phyloP scores from a whole-genome alignment of 495 filamentous ascomycete species.

The Polyplosphaeria fusca region DNA sequence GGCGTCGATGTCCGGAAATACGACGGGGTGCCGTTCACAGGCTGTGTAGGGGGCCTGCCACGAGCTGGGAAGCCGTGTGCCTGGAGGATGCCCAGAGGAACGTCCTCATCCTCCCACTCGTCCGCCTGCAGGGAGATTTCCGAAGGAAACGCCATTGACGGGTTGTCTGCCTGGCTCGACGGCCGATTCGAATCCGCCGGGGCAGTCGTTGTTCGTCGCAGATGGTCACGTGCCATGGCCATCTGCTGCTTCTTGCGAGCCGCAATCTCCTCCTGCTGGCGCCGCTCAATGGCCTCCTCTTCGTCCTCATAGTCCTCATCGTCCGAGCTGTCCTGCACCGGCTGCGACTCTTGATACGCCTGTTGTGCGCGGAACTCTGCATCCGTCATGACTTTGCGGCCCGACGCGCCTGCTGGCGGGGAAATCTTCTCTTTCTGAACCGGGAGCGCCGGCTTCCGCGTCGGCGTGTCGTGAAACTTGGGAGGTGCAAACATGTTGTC shows the following conservation, averaged over 20 bases:
- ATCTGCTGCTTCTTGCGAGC: constrained; percentile 67
- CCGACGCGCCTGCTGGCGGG: neutral
- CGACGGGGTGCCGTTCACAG: constrained; percentile 63
- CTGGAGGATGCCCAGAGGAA: constrained; percentile 79
- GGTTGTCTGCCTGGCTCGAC: constrained; percentile 11
- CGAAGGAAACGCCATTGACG: constrained; percentile 20
- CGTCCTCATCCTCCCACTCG: constrained; percentile 48
- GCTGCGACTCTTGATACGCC: constrained; percentile 5
- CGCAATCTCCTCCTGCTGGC: constrained; percentile 60
- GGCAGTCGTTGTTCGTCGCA: constrained; percentile 55
- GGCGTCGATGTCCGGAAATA: constrained; percentile 55
- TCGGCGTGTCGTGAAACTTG: neutral
- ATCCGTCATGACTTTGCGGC: constrained; percentile 13
- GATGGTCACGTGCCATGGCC: constrained; percentile 88
- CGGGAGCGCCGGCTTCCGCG: constrained; percentile 1
- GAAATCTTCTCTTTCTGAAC: constrained; percentile 7
- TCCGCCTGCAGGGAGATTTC: constrained; percentile 36
- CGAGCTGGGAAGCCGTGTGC: constrained; percentile 91
- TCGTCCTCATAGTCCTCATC: constrained; percentile 48
- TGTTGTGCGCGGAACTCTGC: constrained; percentile 23
- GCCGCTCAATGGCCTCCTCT: constrained; percentile 56
- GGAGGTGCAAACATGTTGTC: constrained; percentile 20
- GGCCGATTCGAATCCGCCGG: constrained; percentile 8
- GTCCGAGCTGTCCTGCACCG: constrained; percentile 31
- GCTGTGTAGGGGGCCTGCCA: constrained; percentile 71